Conservation (phyloP, 805 yeast genomes). For the Lipomyces starkeyi region DNA sequence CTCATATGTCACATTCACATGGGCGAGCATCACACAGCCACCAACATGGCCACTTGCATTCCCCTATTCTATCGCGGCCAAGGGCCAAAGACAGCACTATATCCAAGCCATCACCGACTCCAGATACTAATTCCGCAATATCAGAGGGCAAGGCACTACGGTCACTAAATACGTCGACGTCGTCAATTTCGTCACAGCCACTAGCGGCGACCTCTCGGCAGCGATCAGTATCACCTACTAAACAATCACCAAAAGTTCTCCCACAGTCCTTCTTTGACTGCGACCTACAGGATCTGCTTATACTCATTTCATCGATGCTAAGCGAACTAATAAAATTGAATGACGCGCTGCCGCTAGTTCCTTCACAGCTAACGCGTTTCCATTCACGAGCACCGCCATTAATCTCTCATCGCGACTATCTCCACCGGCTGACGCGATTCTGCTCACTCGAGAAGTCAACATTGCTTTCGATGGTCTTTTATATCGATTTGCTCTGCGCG, state of each 20-base stretch:
- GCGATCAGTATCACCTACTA: not conserved
- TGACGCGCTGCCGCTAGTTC: constrained; percentile 56
- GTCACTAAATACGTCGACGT: not conserved
- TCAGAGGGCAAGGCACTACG: not conserved
- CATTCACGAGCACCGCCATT: constrained; percentile 93
- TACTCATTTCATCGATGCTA: constrained; percentile 79
- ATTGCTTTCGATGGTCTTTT: constrained; percentile 80
- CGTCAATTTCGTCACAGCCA: not conserved
- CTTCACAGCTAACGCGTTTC: constrained; percentile 71
- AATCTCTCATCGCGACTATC: constrained; percentile 78
- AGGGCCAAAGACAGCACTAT: not conserved
- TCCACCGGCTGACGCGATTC: constrained; percentile 77
- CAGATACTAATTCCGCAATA: not conserved
- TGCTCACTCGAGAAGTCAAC: constrained; percentile 86
- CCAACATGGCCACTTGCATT: not conserved
- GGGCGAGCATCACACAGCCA: not conserved
- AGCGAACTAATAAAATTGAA: constrained; percentile 74
- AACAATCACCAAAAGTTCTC: constrained; percentile 41
- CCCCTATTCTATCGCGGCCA: constrained; percentile 4
- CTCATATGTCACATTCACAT: not conserved
- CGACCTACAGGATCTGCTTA: constrained; percentile 70
- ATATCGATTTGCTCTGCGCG: constrained; percentile 81
- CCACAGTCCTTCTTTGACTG: constrained; percentile 68
- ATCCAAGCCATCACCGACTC: not conserved
- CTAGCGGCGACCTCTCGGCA: not conserved